These are phyloP conservation scores for Trichophyton verrucosum DNA, from an alignment of 2,329 filamentous ascomycete genomes.

Conservation along the genomic window DNA sequence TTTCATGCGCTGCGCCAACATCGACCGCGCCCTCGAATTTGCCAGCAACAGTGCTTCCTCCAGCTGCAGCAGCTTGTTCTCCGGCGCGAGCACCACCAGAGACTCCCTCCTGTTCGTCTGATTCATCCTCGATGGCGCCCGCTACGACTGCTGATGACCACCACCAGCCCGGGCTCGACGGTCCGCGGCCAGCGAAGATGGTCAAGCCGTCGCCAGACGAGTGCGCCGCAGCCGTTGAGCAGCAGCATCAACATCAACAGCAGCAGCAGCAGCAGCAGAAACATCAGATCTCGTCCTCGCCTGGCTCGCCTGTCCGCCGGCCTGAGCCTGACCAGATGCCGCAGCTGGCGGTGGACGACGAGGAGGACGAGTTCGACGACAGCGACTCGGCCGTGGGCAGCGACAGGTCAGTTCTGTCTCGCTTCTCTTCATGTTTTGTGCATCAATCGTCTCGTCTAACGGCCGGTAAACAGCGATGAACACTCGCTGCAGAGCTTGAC, in stretches of 20 bases:
- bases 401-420: background rate
- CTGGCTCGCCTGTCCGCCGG: background rate
- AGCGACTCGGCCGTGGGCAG: slow-evolving; percentile 2
- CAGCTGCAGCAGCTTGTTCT: background rate
- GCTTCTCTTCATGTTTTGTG: background rate
- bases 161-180: background rate
- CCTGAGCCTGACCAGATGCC: background rate
- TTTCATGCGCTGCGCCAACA: background rate
- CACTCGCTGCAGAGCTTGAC: background rate
- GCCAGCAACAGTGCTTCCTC: background rate
- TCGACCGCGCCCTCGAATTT: too few species aligned
- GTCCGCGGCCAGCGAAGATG: background rate
- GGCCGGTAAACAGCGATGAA: background rate
- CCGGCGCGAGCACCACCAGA: too few species aligned
- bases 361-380: background rate
- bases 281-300: background rate
- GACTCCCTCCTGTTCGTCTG: background rate
- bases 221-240: background rate
- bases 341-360: background rate
- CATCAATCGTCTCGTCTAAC: background rate
- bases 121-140: background rate
- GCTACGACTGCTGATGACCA: background rate
- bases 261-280: background rate
- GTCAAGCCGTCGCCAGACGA: background rate
- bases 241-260: background rate